phyloP scores from a whole-genome alignment of 2,329 filamentous ascomycete genomes.

The Cryphonectria radicalis region DNA sequence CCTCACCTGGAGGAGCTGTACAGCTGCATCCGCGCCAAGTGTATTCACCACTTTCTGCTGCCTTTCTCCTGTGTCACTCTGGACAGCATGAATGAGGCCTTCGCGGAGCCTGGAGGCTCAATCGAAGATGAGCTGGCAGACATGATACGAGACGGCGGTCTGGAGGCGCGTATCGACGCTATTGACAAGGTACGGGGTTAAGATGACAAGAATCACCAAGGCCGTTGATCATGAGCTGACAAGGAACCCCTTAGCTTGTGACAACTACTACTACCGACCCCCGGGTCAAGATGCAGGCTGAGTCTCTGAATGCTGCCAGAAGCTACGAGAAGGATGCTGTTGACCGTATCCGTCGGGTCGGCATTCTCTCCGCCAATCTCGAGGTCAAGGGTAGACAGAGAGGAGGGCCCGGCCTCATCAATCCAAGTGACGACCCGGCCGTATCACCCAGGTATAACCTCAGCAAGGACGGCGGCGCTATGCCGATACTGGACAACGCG shows the following conservation, averaged over 20 bases:
- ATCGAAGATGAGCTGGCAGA: constrained; percentile 75
- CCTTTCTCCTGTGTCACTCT: constrained; percentile 89
- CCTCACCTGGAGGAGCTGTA: constrained; percentile 74
- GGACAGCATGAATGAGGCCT: constrained; percentile 76
- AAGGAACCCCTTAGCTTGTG: constrained; percentile 58
- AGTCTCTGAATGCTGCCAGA: constrained; percentile 69
- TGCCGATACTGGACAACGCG: constrained; percentile 11
- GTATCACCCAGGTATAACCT: constrained; percentile 13
- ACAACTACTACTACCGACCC: constrained; percentile 71
- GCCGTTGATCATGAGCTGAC: background rate
- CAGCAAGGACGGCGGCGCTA: constrained; percentile 2
- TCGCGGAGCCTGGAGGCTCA: constrained; percentile 64
- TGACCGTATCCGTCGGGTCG: constrained; percentile 77
- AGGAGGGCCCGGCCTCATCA: constrained; percentile 7
- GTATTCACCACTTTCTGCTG: constrained; percentile 89
- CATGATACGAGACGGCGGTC: constrained; percentile 74
- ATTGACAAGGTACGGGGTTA: constrained; percentile 66
- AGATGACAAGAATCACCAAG: background rate
- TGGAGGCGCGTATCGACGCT: constrained; percentile 83
- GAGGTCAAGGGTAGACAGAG: constrained; percentile 58
- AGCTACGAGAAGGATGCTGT: constrained; percentile 76
- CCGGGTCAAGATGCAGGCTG: constrained; percentile 70
- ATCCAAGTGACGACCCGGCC: background rate
- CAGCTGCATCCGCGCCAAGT: constrained; percentile 79
- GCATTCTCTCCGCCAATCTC: constrained; percentile 74